Evolutionary conservation across 2,329 filamentous ascomycete species (phyloP).

Genomic region (Aspergillus calidoustus): DNA sequence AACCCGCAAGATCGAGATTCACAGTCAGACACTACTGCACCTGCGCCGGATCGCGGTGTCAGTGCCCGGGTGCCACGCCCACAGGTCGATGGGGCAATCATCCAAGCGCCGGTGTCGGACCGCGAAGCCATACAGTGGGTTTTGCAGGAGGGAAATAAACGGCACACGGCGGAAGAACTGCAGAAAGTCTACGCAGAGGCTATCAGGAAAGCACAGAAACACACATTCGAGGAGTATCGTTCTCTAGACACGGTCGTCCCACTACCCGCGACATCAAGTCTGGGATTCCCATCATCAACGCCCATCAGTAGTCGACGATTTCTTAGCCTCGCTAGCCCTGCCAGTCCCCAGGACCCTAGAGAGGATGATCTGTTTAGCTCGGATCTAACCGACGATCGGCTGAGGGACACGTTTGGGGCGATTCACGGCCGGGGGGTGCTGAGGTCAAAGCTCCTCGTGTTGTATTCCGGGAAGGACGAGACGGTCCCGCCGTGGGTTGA

Average conservation of each 20-base stretch:
- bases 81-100: constrained; percentile 71
- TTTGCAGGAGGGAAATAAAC: constrained; percentile 27
- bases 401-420: constrained; percentile 67
- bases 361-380: constrained; percentile 88
- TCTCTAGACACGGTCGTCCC: constrained; percentile 33
- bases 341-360: constrained; percentile 60
- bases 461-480: constrained; percentile 54
- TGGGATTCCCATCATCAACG: constrained; percentile 39
- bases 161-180: constrained; percentile 36
- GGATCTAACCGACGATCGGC: constrained; percentile 64
- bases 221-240: constrained; percentile 3
- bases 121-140: constrained; percentile 62
- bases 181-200: constrained; percentile 29
- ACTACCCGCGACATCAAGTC: constrained; percentile 35
- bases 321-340: constrained; percentile 58
- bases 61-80: constrained; percentile 48
- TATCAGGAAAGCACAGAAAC: constrained; percentile 34
- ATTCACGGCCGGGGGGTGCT: constrained; percentile 44
- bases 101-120: constrained; percentile 82
- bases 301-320: constrained; percentile 62
- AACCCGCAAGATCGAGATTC: constrained; percentile 33
- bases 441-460: constrained; percentile 45
- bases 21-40: constrained; percentile 12
- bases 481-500: constrained; percentile 50
- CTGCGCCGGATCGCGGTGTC: constrained; percentile 33